phyloP scores from a whole-genome alignment of 805 yeast species.

The Candida khao-thaluensis region DNA sequence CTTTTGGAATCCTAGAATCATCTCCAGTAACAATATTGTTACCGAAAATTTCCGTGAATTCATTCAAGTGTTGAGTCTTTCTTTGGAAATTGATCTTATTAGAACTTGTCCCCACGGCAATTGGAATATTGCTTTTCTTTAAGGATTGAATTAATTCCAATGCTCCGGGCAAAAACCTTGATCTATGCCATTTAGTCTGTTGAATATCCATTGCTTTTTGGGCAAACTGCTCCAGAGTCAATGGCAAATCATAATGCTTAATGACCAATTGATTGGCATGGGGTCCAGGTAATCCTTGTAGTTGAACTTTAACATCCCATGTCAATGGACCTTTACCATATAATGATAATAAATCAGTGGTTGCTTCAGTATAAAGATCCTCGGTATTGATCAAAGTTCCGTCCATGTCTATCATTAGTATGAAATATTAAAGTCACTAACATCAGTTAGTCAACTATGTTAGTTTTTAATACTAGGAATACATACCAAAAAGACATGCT shows the following conservation, averaged over 20 bases:
- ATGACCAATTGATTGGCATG: constrained; percentile 66
- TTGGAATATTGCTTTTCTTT: constrained; percentile 56
- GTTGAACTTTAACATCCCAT: constrained; percentile 84
- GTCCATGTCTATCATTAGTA: constrained; percentile 70
- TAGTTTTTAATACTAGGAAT: constrained; percentile 30
- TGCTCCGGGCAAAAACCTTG: constrained; percentile 83
- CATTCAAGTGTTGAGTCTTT: constrained; percentile 69
- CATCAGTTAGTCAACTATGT: too few relatives aligned
- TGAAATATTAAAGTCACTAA: too few relatives aligned
- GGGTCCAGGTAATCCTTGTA: constrained; percentile 91
- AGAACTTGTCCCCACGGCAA: constrained; percentile 91
- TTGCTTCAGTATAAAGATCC: constrained; percentile 80
- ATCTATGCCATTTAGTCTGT: constrained; percentile 57
- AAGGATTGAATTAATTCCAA: constrained; percentile 60
- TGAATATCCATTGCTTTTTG: constrained; percentile 54
- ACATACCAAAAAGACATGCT: constrained; percentile 74
- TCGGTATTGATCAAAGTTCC: constrained; percentile 92
- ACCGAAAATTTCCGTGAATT: constrained; percentile 64
- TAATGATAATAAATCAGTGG: constrained; percentile 61
- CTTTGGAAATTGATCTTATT: constrained; percentile 54
- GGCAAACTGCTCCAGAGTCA: constrained; percentile 63
- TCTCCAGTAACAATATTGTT: constrained; percentile 82
- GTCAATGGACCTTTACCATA: constrained; percentile 79
- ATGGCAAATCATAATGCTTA: constrained; percentile 64
- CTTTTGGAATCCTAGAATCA: constrained; percentile 75